Percentiles rank a stretch among this genome's conserved stretches.
These are phyloP conservation scores for Jaapia argillacea DNA, from an alignment of 768 basidiomycete species.

Conservation along the genomic window DNA sequence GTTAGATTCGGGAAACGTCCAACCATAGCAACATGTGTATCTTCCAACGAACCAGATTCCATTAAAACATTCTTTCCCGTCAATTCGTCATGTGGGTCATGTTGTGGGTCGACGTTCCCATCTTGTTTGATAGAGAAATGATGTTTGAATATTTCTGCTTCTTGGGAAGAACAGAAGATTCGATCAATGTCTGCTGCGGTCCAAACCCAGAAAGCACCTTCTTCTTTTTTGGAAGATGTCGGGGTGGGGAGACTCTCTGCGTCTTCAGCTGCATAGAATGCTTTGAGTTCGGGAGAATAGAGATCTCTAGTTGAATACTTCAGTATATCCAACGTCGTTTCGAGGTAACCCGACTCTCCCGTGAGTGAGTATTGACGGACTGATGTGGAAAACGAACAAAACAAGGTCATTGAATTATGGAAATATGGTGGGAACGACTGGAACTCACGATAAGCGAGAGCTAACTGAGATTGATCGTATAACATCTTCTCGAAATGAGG, in stretches of 20 bases:
- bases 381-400: constrained; percentile 13
- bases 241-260: constrained; percentile 24
- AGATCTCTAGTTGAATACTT: constrained; percentile 24
- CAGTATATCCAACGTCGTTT: constrained; percentile 22
- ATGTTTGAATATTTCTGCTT: constrained; percentile 18
- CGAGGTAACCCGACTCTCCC: background rate
- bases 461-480: constrained; percentile 30
- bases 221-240: constrained; percentile 21
- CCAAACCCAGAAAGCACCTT: constrained; percentile 32
- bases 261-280: constrained; percentile 30
- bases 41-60: background rate
- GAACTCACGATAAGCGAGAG: constrained; percentile 12
- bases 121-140: constrained; percentile 23
- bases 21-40: background rate
- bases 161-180: constrained; percentile 14
- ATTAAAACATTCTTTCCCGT: constrained; percentile 11
- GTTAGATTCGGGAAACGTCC: background rate
- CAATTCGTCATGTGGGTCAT: constrained; percentile 29
- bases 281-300: constrained; percentile 19
- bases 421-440: constrained; percentile 7
- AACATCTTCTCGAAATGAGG: constrained; percentile 33
- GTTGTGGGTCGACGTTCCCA: constrained; percentile 26
- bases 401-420: constrained; percentile 1
- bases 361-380: background rate
- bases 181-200: constrained; percentile 20